These are phyloP conservation scores for Rhizophagus sp. DNA, from an alignment of 192 early-diverging fungal genomes.

Conservation along the genomic window DNA sequence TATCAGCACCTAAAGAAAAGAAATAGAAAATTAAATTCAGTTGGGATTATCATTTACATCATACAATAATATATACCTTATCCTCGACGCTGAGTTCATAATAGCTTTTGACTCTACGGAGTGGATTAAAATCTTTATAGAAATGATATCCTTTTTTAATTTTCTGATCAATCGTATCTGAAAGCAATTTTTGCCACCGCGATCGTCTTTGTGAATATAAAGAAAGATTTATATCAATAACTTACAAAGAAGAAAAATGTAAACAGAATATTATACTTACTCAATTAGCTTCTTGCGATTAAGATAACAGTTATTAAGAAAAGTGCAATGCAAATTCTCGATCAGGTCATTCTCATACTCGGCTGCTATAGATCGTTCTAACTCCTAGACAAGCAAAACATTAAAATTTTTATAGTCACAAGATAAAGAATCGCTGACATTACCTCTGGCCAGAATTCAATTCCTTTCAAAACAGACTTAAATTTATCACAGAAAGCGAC, in stretches of 20 bases:
- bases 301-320: constrained; percentile 15
- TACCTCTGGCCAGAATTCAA: constrained; percentile 30
- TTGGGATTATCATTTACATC: neutral
- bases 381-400: constrained; percentile 10
- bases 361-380: constrained; percentile 2
- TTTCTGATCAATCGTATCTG: constrained; percentile 23
- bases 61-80: neutral
- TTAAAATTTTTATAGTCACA: neutral
- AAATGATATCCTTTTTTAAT: constrained; percentile 24
- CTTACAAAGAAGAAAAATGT: neutral
- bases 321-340: constrained; percentile 22
- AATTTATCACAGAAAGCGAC: constrained; percentile 29
- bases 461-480: neutral
- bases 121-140: constrained; percentile 22
- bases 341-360: neutral
- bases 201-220: constrained; percentile 17
- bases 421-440: neutral
- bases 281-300: constrained; percentile 14
- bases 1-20: constrained; percentile 7
- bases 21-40: neutral
- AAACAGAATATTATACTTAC: constrained; percentile 10
- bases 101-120: constrained; percentile 25
- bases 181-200: constrained; percentile 9
- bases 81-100: constrained; percentile 24
- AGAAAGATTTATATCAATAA: neutral